phyloP scores from a whole-genome alignment of 2,329 filamentous ascomycete genomes.

The Penicillium sp. region DNA sequence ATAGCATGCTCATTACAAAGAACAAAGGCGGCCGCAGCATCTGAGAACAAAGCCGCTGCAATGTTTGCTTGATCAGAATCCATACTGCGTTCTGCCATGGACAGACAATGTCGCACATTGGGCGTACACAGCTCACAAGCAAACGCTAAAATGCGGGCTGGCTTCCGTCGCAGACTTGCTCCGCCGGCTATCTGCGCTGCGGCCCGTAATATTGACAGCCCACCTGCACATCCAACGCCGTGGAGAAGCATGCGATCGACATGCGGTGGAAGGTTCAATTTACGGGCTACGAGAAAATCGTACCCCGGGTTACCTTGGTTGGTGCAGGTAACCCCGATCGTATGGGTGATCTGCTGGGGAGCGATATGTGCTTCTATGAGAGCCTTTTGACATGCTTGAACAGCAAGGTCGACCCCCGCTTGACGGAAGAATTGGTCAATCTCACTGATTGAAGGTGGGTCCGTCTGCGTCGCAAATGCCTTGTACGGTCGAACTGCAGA shows the following conservation, averaged over 20 bases:
- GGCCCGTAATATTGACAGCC: constrained; percentile 57
- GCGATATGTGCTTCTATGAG: too few species aligned
- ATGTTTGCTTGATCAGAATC: not conserved
- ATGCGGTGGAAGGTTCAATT: constrained; percentile 55
- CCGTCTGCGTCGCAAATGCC: too few species aligned
- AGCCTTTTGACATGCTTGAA: too few species aligned
- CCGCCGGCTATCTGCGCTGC: constrained; percentile 66
- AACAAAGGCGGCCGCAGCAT: constrained; percentile 1
- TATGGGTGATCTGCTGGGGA: constrained; percentile 55
- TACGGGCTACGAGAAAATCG: constrained; percentile 62
- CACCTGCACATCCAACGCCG: constrained; percentile 65
- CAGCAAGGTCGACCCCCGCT: too few species aligned
- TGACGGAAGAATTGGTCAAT: too few species aligned
- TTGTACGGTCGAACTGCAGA: too few species aligned
- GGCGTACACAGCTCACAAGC: constrained; percentile 38
- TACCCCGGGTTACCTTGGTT: constrained; percentile 68
- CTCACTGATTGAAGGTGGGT: too few species aligned
- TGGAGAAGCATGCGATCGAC: constrained; percentile 65
- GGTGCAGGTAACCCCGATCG: constrained; percentile 67
- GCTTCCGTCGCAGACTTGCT: constrained; percentile 55
- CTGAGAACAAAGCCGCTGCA: not conserved
- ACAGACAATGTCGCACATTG: not conserved
- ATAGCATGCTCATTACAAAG: constrained; percentile 2
- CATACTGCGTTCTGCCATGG: not conserved
- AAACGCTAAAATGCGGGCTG: constrained; percentile 63